phyloP scores from a whole-genome alignment of 1,284 basidiomycete genomes.

The Malassezia sp. region DNA sequence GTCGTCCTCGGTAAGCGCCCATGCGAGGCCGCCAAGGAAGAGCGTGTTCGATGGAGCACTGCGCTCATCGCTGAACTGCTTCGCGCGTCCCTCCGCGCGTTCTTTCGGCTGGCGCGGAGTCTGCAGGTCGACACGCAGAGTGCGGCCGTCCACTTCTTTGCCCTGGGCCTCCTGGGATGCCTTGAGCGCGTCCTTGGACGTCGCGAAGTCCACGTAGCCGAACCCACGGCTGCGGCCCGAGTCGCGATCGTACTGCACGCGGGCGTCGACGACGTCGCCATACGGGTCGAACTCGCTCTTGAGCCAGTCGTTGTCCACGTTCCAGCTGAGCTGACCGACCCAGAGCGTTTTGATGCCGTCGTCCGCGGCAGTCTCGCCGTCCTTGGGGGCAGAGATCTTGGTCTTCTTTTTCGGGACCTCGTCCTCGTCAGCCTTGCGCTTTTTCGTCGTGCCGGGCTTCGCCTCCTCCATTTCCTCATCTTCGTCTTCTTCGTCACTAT shows the following conservation, averaged over 20 bases:
- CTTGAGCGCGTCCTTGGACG: constrained; percentile 51
- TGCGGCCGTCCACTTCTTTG: constrained; percentile 78
- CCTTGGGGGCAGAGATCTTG: constrained; percentile 53
- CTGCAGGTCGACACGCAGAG: constrained; percentile 75
- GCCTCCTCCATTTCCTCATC: constrained; percentile 38
- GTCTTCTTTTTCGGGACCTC: constrained; percentile 66
- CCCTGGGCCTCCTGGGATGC: constrained; percentile 61
- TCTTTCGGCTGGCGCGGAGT: constrained; percentile 55
- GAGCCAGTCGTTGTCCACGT: constrained; percentile 93
- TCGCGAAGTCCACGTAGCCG: constrained; percentile 79
- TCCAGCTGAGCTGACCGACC: constrained; percentile 89
- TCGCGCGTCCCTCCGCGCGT: constrained; percentile 60
- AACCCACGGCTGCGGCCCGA: constrained; percentile 54
- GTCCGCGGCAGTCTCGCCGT: constrained; percentile 48
- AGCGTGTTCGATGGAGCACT: constrained; percentile 64
- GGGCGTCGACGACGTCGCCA: constrained; percentile 75
- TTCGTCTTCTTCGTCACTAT: constrained; percentile 8
- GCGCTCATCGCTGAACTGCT: constrained; percentile 55
- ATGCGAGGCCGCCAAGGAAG: constrained; percentile 85
- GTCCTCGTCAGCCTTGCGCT: constrained; percentile 74
- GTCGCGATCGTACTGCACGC: constrained; percentile 81
- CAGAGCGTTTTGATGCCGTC: constrained; percentile 64
- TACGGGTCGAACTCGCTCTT: constrained; percentile 76
- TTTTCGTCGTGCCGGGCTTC: constrained; percentile 49
- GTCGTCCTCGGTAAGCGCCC: constrained; percentile 65